These are phyloP conservation scores for Coemansia sp. DNA, from an alignment of 192 early-diverging fungal species.

Conservation along the genomic window DNA sequence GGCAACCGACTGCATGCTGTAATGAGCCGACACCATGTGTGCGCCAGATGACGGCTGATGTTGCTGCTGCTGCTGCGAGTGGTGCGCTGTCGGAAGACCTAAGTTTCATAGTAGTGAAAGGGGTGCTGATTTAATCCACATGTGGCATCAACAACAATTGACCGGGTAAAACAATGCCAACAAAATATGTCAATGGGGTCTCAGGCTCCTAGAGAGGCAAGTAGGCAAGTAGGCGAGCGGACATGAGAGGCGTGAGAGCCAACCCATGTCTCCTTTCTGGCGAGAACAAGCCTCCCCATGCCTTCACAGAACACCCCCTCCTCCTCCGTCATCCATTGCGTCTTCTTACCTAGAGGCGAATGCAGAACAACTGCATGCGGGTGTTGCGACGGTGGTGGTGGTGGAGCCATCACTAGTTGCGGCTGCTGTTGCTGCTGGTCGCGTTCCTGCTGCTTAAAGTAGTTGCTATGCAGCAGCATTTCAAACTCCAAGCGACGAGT, in stretches of 20 bases:
- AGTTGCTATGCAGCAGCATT: slow-evolving; percentile 48
- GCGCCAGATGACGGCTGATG: slow-evolving; percentile 7
- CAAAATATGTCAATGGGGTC: not conserved
- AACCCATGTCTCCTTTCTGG: not conserved
- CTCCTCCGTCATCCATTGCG: not conserved
- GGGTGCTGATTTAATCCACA: not conserved
- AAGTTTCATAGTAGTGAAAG: not conserved
- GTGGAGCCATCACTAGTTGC: slow-evolving; percentile 23
- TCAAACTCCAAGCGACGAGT: slow-evolving; percentile 51
- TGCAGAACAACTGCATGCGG: slow-evolving; percentile 39
- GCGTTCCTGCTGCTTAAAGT: slow-evolving; percentile 50
- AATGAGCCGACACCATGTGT: slow-evolving; percentile 16
- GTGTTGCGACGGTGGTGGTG: slow-evolving; percentile 11
- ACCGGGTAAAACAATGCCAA: not conserved
- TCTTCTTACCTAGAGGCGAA: slow-evolving; percentile 45
- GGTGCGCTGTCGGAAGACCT: not conserved
- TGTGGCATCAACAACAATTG: not conserved
- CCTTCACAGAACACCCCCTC: slow-evolving; percentile 3
- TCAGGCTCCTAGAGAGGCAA: not conserved
- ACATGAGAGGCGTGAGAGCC: slow-evolving; percentile 5
- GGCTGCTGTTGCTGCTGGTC: slow-evolving; percentile 35
- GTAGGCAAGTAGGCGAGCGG: not conserved
- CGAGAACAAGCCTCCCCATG: not conserved
- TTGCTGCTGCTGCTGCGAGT: slow-evolving; percentile 18
- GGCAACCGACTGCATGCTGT: slow-evolving; percentile 11